A percentile compares a stretch with the other conserved stretches of the same genome.
Evolutionary conservation across 257 asterid genomes (phyloP).

Genomic region (Datura wrightii): DNA sequence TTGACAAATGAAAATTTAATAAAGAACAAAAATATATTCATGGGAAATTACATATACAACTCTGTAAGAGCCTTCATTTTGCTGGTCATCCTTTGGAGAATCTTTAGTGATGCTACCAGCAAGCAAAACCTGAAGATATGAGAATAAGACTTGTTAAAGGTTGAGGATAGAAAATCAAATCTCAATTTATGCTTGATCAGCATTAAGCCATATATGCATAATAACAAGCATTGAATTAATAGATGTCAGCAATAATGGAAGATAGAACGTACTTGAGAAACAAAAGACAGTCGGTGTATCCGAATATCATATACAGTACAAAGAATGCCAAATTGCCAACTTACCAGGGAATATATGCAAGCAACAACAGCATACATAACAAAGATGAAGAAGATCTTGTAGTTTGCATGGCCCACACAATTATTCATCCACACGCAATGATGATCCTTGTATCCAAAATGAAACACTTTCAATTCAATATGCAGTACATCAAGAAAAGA

Average conservation of each 20-base stretch:
- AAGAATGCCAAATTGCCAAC: constrained; percentile 23
- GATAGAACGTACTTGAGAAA: neutral
- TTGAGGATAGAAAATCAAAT: neutral
- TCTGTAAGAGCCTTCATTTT: constrained; percentile 52
- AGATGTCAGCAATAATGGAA: constrained; percentile 15
- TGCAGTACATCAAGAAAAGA: constrained; percentile 41
- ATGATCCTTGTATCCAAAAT: constrained; percentile 78
- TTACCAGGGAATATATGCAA: constrained; percentile 90
- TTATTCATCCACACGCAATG: constrained; percentile 95
- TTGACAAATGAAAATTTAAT: constrained; percentile 29
- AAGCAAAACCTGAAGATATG: constrained; percentile 61
- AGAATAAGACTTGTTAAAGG: constrained; percentile 21
- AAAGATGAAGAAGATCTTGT: constrained; percentile 80
- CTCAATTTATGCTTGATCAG: constrained; percentile 8
- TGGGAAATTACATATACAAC: constrained; percentile 63
- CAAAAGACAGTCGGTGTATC: neutral
- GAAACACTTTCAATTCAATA: constrained; percentile 48
- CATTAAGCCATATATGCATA: neutral
- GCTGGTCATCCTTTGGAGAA: constrained; percentile 50
- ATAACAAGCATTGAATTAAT: neutral
- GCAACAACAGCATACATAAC: constrained; percentile 72
- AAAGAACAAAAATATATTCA: neutral
- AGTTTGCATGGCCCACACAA: constrained; percentile 93
- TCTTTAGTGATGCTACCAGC: constrained; percentile 68
- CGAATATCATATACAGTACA: neutral